phyloP scores from a whole-genome alignment of 1,284 basidiomycete genomes.

The Trametes versicolor region DNA sequence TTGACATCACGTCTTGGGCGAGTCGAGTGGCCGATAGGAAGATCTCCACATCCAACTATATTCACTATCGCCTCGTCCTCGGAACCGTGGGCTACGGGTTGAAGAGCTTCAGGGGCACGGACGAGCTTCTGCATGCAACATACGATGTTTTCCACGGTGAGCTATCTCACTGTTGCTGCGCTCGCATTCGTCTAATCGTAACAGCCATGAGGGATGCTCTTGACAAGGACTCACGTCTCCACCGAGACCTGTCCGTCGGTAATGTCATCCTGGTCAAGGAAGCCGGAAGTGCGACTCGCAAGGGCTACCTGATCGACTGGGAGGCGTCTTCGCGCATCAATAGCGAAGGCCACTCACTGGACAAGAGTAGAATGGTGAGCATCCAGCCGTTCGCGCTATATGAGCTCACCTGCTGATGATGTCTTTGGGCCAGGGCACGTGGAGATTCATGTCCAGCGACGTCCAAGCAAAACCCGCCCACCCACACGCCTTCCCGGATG shows the following conservation, averaged over 20 bases:
- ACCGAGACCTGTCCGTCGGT: too few relatives aligned
- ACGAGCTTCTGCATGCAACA: conserved; percentile 18
- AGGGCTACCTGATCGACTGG: too few relatives aligned
- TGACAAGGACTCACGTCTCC: background rate
- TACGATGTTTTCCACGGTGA: conserved; percentile 24
- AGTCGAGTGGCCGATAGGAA: background rate
- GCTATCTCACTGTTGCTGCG: background rate
- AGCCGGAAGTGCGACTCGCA: background rate
- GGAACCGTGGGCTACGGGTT: conserved; percentile 21
- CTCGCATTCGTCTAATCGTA: too few relatives aligned
- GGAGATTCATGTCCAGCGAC: conserved; percentile 19
- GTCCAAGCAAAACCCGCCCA: background rate
- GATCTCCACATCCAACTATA: background rate
- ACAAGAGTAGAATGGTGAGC: conserved; percentile 1
- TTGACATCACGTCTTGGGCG: background rate
- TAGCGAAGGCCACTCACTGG: background rate
- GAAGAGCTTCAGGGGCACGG: conserved; percentile 4
- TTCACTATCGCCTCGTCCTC: conserved; percentile 22
- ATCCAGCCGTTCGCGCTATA: background rate
- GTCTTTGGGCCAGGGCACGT: conserved; percentile 19
- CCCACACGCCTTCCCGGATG: conserved; percentile 10
- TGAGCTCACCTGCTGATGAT: too few relatives aligned
- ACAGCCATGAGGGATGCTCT: conserved; percentile 19
- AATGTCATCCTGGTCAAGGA: too few relatives aligned
- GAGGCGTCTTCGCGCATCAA: too few relatives aligned